A percentile compares a stretch with the other conserved stretches of the same genome.
Evolutionary conservation across 2,329 filamentous ascomycete genomes (phyloP).

Genomic region (Trichophyton benhamiae): DNA sequence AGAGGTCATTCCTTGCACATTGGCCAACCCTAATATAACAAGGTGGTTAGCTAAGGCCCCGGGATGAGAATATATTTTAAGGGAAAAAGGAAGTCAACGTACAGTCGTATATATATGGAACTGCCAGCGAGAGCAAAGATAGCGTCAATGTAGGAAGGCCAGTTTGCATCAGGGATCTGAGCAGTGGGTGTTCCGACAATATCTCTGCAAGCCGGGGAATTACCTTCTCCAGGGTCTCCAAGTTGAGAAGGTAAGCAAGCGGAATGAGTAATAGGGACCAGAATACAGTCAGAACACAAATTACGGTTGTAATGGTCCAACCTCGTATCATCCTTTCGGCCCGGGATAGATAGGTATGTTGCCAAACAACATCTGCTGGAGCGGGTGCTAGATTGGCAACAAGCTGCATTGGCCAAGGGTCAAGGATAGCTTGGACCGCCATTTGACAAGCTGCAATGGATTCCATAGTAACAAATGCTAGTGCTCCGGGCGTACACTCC

Average conservation of each 20-base stretch:
- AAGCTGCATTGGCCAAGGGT: slow-evolving; percentile 75
- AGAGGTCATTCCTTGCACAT: slow-evolving; percentile 87
- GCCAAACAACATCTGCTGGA: slow-evolving; percentile 88
- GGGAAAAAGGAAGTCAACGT: slow-evolving; percentile 19
- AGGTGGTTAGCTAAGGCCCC: not conserved
- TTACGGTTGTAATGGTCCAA: slow-evolving; percentile 74
- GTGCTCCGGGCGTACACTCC: slow-evolving; percentile 62
- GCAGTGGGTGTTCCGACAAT: slow-evolving; percentile 55
- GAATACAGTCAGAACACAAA: slow-evolving; percentile 69
- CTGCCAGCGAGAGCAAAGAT: slow-evolving; percentile 74
- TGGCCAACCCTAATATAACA: slow-evolving; percentile 51
- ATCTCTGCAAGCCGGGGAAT: slow-evolving; percentile 57
- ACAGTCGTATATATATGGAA: slow-evolving; percentile 92
- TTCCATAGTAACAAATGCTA: slow-evolving; percentile 96
- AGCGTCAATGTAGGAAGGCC: slow-evolving; percentile 75
- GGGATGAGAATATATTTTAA: no score
- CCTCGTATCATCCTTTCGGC: slow-evolving; percentile 60
- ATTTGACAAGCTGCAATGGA: slow-evolving; percentile 86
- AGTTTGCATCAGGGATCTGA: slow-evolving; percentile 69
- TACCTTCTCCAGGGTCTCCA: slow-evolving; percentile 64
- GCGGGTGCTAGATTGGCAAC: slow-evolving; percentile 77
- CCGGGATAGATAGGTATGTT: slow-evolving; percentile 75
- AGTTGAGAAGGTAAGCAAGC: slow-evolving; percentile 65
- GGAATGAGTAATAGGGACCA: slow-evolving; percentile 76
- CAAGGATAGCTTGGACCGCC: slow-evolving; percentile 87